Evolutionary conservation across 2,329 filamentous ascomycete species (phyloP), one percentile per base, ranked within the genome.

Genomic region (Cercospora sp.): DNA sequence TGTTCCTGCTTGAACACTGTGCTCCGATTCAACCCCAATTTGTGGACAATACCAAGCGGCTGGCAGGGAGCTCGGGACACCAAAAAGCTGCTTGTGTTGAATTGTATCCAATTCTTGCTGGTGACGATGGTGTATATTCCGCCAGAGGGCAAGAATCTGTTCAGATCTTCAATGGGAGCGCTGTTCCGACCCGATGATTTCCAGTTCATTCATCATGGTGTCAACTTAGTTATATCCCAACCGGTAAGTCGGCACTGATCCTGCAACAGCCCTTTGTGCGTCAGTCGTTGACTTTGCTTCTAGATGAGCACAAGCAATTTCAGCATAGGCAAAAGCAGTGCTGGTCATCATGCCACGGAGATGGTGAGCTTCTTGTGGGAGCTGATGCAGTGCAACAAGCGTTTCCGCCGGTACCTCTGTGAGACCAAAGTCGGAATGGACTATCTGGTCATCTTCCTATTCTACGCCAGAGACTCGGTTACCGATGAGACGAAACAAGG

Each of bases 291-390:
- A 80, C 71, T 9, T 36, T 20, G 18, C 18, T 5, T 36, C 1
- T 68, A 87, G 84, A 89, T 97, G 70, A 93, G 97, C 80, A 90
- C 87, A 88, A 10, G 94, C 94, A 0, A 65, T 12, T 97, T 97
- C 78, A 87, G 97, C 1, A 93, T 94, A 0, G 92, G 93, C 4
- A 90, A 90, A 45, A 92, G 96, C 75, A 87, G 90, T 59, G 87
- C 91, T 0, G 84, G 92, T 63, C 92, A 92, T 76, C 97, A 94
- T 85, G 93, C 94, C 0, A 94, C 95, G 1, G 95, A 99, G 80
- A 96, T 96, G 83, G 89, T 98, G 65, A 95, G 97, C 87, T 85
- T 99, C 2, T 97, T 98, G 77, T 99, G 95, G 95, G 95, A 99
- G 82, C 89, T 93, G 42, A 88, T 95, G 4, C 95, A 99, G 80